phyloP scores from a whole-genome alignment of 2,329 filamentous ascomycete genomes.

The Talaromyces pinophilus region DNA sequence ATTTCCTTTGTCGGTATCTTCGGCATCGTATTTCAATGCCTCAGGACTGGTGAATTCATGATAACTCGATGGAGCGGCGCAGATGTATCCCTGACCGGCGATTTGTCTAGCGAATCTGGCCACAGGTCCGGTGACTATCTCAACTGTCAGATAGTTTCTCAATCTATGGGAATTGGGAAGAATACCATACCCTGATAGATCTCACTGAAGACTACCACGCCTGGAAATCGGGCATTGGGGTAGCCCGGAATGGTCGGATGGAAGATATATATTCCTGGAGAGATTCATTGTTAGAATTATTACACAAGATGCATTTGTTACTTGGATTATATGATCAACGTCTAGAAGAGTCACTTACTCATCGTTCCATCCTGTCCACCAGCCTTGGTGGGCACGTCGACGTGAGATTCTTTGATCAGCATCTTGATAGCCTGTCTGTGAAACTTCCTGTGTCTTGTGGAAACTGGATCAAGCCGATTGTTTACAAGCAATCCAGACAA shows the following conservation, averaged over 20 bases:
- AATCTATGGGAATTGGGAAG: not conserved
- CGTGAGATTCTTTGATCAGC: conserved; percentile 61
- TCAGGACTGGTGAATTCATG: conserved; percentile 90
- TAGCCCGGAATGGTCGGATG: conserved; percentile 83
- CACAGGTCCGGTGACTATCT: conserved; percentile 81
- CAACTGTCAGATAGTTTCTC: not conserved
- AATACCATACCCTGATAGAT: conserved; percentile 79
- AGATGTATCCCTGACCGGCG: conserved; percentile 88
- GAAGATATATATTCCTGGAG: conserved; percentile 79
- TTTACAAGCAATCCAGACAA: not conserved
- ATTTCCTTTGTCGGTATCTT: conserved; percentile 86
- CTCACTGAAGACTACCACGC: conserved; percentile 85
- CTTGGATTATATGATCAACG: not conserved
- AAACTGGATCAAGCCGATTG: not conserved
- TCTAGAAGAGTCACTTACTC: conserved; percentile 45
- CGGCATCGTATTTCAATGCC: conserved; percentile 78
- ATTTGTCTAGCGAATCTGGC: conserved; percentile 88
- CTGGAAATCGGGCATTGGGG: conserved; percentile 85
- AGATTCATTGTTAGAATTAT: not conserved
- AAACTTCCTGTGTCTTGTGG: not conserved
- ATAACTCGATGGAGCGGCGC: conserved; percentile 85
- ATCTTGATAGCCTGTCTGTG: conserved; percentile 41
- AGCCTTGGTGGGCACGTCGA: conserved; percentile 61
- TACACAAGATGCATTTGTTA: not conserved
- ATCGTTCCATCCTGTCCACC: conserved; percentile 57